Evolutionary conservation across 441 rosid genomes (phyloP), one percentile per base, ranked within the genome.

Genomic region (Hura crepitans): DNA sequence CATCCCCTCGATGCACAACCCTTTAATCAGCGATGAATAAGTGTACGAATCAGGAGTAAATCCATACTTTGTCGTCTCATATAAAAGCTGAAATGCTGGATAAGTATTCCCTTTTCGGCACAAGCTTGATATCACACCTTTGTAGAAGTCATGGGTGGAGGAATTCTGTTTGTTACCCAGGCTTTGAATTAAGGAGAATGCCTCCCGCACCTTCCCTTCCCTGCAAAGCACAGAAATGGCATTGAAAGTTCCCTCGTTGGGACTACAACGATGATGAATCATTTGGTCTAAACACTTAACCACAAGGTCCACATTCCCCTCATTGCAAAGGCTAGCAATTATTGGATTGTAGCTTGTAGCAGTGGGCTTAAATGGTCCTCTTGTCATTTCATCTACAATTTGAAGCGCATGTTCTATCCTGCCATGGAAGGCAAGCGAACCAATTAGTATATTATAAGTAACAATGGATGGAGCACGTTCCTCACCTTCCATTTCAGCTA

Each of bases 1-100:
- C 97, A 87, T 87, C 42, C 95, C 95, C 79, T 93, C 93, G 17
- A 72, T n/a, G 65, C 96, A 93, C 71, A 93, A 55, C 45, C 97
- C 98, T 81, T 89, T 85, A 27, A 93, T 91, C 71, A 93, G 68
- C 18, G 89, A 77, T 0, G 92, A 88, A 77, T 88, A 88, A 1
- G 97, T 89, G 55, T 63, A 82, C 0, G 93, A 79, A 70, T 88
- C 90, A 0, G 96, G 96, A 39, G 73, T 78, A 65, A 87, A 91
- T 30, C 89, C 95, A 11, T 73, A 70, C 72, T 75, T 80, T 17
- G 84, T 81, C 95, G 91, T 88, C 80, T 89, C 89, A 50, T 82
- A 86, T 60, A 93, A 72, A 73, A 89, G 90, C 77, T 78, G 84
- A 74, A 91, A 88, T 60, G 95, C 96, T 3, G 90, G 81, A 50